Base-by-base conservation (phyloP, 148 eudicot species). In the Amaranthus palmeri region DNA sequence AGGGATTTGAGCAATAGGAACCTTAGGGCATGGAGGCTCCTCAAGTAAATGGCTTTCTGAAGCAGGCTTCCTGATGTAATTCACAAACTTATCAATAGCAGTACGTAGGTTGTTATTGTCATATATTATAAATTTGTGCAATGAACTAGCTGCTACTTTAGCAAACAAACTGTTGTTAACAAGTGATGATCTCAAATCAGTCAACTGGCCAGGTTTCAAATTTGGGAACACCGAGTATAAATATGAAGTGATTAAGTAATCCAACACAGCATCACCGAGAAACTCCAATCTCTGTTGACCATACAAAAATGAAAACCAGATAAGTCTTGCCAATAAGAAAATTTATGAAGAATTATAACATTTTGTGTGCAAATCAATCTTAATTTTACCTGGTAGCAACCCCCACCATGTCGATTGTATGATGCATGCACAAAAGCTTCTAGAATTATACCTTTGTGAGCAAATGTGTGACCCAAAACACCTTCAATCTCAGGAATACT, bases 341-440 rank as follows among this genome's bases (percentile, higher is more conserved):
- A 51, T 40, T 36, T 6, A 25, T 36, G 43, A n/a, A 70, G 13
- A 65, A 44, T 57, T 13, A 55, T 51, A 25, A 68, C 36, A 58
- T 54, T n/a, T 69, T 44, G 40, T 15, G 25, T 47, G 25, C 61
- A 44, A 3, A 42, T 43, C 51, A 54, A 54, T 60, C 70, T 10
- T 67, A 4, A n/a, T 12, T 40, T 44, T 73, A 95, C 99, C 97
- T 95, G 99, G 76, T 95, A 95, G 75, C 99, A 95, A 44, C 99
- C 97, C 47, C 98, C 99, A 70, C 51, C 74, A 62, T 80, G 91
- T 52, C 69, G 76, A 78, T 86, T 89, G 83, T 81, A 89, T 8
- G 99, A 95, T 67, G 99, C 96, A 81, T 95, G 99, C 74, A 95
- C 72, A 78, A 95, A 84, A 42, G 99, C 99, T 83, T 89, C 97